Conservation (phyloP, 2,329 filamentous ascomycete genomes). For the Hortaea sp. region DNA sequence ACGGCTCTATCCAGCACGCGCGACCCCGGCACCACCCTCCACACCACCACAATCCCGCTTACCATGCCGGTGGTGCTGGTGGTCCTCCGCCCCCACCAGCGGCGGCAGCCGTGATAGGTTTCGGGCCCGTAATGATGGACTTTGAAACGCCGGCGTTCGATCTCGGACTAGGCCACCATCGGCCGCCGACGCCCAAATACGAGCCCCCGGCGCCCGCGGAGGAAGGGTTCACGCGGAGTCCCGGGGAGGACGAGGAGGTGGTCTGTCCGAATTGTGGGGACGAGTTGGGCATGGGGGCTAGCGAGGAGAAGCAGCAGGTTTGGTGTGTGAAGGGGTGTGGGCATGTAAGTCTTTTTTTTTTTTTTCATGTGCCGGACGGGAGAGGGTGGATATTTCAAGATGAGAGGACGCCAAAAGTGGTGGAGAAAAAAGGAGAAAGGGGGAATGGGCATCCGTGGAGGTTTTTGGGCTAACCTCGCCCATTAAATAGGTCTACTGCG, state of each 20-base stretch:
- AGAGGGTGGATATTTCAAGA: background rate
- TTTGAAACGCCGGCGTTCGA: constrained; percentile 37
- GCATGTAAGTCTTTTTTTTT: constrained; percentile 54
- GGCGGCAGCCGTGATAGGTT: background rate
- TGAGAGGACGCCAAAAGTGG: too few species aligned
- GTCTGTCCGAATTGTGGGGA: constrained; percentile 80
- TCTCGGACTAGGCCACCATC: constrained; percentile 23
- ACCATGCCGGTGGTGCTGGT: background rate
- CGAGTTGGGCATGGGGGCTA: constrained; percentile 66
- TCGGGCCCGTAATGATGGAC: constrained; percentile 17
- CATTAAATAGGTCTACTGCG: constrained; percentile 40
- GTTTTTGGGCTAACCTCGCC: too few species aligned
- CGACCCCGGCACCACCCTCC: background rate
- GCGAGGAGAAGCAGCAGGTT: constrained; percentile 63
- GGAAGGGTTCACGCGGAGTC: constrained; percentile 72
- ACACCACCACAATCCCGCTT: background rate
- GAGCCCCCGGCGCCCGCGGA: constrained; percentile 55
- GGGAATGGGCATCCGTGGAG: too few species aligned
- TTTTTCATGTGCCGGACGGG: background rate
- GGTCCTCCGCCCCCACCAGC: background rate
- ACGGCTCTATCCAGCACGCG: background rate
- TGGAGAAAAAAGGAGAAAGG: too few species aligned
- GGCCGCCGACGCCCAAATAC: constrained; percentile 39
- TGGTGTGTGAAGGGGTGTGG: constrained; percentile 88
- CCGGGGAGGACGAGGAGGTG: constrained; percentile 59